Evolutionary conservation across 2,329 filamentous ascomycete genomes (phyloP).

Genomic region (Aspergillus bombycis): DNA sequence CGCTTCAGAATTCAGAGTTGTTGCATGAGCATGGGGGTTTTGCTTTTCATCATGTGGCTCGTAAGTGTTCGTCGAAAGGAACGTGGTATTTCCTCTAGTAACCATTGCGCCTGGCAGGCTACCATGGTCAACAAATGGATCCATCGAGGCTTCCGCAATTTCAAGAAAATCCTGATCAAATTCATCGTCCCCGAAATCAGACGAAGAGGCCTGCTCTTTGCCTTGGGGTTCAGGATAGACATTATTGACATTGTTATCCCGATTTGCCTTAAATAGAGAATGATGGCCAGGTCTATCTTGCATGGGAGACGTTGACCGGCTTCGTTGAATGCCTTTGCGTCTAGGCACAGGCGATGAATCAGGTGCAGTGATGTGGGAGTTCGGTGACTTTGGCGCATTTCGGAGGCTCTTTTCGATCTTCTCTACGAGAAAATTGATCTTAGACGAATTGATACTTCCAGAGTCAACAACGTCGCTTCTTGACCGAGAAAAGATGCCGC

Average conservation of each 20-base stretch:
- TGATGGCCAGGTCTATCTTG: conserved; percentile 17
- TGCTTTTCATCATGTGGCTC: neutral
- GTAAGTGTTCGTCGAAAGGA: neutral
- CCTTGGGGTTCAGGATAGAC: neutral
- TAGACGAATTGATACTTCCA: conserved; percentile 47
- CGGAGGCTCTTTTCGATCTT: conserved; percentile 61
- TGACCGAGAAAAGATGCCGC: conserved; percentile 47
- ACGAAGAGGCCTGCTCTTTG: conserved; percentile 34
- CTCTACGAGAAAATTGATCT: conserved; percentile 63
- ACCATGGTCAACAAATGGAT: conserved; percentile 31
- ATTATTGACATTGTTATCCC: conserved; percentile 4
- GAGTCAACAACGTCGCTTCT: conserved; percentile 44
- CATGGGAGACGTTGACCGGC: conserved; percentile 37
- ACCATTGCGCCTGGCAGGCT: neutral
- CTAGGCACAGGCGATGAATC: conserved; percentile 50
- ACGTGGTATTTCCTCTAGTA: neutral
- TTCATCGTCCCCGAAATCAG: conserved; percentile 54
- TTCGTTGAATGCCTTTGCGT: conserved; percentile 33
- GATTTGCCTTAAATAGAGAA: neutral
- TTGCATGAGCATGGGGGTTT: neutral
- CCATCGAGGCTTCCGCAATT: conserved; percentile 37
- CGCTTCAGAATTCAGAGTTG: neutral
- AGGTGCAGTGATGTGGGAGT: conserved; percentile 36
- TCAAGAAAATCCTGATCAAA: conserved; percentile 51
- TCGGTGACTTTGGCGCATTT: conserved; percentile 25